Percentiles rank a stretch among this genome's conserved stretches.
These are phyloP conservation scores for Pelargonium australe DNA, from an alignment of 441 rosid species.

Conservation along the genomic window DNA sequence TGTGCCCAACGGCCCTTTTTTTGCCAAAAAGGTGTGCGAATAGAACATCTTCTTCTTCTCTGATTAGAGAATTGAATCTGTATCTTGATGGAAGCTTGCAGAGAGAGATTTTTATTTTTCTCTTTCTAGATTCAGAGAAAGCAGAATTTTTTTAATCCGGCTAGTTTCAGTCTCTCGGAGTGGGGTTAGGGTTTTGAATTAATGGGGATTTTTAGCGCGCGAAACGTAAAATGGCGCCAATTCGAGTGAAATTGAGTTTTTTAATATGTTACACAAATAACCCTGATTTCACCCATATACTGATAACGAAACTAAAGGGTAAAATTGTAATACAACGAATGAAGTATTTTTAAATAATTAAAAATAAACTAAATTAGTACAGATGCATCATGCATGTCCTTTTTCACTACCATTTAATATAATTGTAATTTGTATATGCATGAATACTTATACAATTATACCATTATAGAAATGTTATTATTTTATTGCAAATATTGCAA, in stretches of 20 bases:
- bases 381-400: too few relatives aligned
- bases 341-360: too few relatives aligned
- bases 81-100: too few relatives aligned
- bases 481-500: too few relatives aligned
- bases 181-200: neutral
- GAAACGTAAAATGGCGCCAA: neutral
- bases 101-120: too few relatives aligned
- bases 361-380: too few relatives aligned
- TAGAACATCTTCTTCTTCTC: constrained; percentile 47
- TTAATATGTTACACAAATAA: neutral
- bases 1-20: constrained; percentile 78
- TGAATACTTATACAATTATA: too few relatives aligned
- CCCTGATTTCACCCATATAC: neutral
- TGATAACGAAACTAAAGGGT: neutral
- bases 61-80: too few relatives aligned
- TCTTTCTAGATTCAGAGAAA: neutral
- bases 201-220: neutral
- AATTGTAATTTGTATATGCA: too few relatives aligned
- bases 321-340: neutral
- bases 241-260: neutral
- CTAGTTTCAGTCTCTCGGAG: neutral
- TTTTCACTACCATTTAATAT: too few relatives aligned
- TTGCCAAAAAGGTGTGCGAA: constrained; percentile 61
- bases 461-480: too few relatives aligned
- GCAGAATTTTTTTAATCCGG: neutral